Evolutionary conservation across 1,139 yeast genomes (phyloP), one percentile per base, ranked within the genome.

Genomic region (Kurtzmaniella quercitrusa): DNA sequence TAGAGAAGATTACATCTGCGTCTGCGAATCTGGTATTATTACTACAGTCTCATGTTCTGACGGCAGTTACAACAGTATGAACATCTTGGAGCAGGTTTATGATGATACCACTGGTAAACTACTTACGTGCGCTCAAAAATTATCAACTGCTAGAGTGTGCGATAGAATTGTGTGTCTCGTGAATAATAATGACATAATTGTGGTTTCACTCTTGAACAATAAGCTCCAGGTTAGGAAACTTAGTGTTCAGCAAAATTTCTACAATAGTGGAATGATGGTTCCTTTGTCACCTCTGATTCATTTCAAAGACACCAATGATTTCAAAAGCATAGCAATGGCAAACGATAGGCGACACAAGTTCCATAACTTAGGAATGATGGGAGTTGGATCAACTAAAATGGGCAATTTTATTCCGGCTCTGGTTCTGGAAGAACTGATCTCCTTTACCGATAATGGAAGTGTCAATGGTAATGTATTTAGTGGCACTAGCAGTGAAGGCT

Each of bases 91-190:
- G 5, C 48, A 56, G 5, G 42, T 60, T 1, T 67, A 65, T 45
- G 56, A 52, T 6, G 44, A 47, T 3, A 38, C 64, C 11, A 21
- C 42, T 8, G 53, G 61, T 1, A 35, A 48, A 9, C 57, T 63
- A 17, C 53, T 84, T 12, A 64, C 68, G 2, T 68, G 81, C 1
- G 82, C 84, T 38, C 75, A 73, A 38, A 75, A 76, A 45, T 60
- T 87, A 8, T 58, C 73, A 5, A 83, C 95, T 0, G 91, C 95
- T 3, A 72, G 94, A 56, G 81, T 86, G 23, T 82, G 80, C 52
- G 94, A 86, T 56, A 70, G 93, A 48, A 66, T 87, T 30, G 78
- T 87, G 1, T 78, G 82, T 45, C 74, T 78, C 35, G 67, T 80
- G 2, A 65, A 63, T 19, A 69, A 71, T 42, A 79, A 76, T 17